Base-by-base conservation (phyloP, 805 yeast species). In the Metschnikowia cerradonensis region DNA sequence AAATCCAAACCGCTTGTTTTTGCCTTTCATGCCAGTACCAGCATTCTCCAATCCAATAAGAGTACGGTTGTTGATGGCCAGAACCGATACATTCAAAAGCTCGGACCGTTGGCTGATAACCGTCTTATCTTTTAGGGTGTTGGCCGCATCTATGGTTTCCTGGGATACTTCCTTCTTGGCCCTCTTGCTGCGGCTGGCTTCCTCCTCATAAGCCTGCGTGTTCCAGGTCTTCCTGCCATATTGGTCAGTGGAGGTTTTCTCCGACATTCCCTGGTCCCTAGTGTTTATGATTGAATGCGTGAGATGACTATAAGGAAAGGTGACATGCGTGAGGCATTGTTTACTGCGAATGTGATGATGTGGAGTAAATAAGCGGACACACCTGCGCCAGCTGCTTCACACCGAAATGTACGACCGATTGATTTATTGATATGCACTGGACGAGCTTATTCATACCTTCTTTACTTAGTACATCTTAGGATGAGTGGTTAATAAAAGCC, bases 211-310 rank as follows among this genome's bases (percentile, higher is more conserved):
- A 32, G 80, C 86, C 20, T 82, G 84, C 45, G 79, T 79, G 56
- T 88, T 80, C 95, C 95, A 88, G 1, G 84, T 79, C 52, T 83
- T 74, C 52, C 95, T 71, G 0, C 94, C 95, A 65, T 75, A 74
- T 52, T 73, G 78, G 53, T 73, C 78, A 1, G 60, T 60, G 17
- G 71, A 57, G 10, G 58, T 53, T 52, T 67, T 70, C 7, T 60
- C 64, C 5, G 60, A 34, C 60, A 57, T 57, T 13, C 30, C 30
- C 11, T 6, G 6, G 15, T n/a, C 19, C 36, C 35, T 19, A 10
- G 45, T 41, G 35, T 6, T 14, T 41, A 13, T 30, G 13, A 13
- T 10, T 13, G 17, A 8, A 10, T 19, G 35, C 19, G 26, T n/a
- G 45, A 15, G 35, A n/a, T 41, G 44, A 7, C n/a, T 31, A 31